Percentiles rank a stretch among this genome's conserved stretches.
These are phyloP conservation scores for Alisma plantagoaquatica DNA, from an alignment of 106 monocot genomes.

Conservation along the genomic window DNA sequence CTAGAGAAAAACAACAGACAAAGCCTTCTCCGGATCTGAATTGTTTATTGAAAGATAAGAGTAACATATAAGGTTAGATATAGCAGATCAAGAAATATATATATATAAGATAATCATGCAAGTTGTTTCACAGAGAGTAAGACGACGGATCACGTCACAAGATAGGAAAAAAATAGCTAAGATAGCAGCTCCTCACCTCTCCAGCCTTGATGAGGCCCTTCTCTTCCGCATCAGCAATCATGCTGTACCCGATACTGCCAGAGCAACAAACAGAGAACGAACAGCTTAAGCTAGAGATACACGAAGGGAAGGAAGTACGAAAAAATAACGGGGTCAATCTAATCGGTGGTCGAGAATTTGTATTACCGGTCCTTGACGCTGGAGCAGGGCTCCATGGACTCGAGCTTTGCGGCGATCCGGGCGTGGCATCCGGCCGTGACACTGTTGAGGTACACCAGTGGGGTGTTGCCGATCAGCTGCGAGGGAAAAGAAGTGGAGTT, in stretches of 20 bases:
- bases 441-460: constrained; percentile 69
- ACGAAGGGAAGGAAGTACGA: too few species aligned
- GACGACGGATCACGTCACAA: too few species aligned
- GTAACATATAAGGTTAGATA: too few species aligned
- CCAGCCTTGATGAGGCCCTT: constrained; percentile 63
- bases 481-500: not conserved
- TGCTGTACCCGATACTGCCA: constrained; percentile 82
- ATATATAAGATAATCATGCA: too few species aligned
- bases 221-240: constrained; percentile 83
- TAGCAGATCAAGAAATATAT: too few species aligned
- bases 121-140: too few species aligned
- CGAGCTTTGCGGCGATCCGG: constrained; percentile 64
- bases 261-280: not conserved
- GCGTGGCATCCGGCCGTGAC: constrained; percentile 36
- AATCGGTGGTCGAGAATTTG: too few species aligned
- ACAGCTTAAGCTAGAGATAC: not conserved
- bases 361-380: constrained; percentile 70
- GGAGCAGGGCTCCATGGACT: constrained; percentile 77
- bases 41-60: too few species aligned
- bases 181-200: constrained; percentile 27
- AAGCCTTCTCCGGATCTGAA: too few species aligned
- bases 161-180: too few species aligned
- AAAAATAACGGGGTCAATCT: not conserved
- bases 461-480: constrained; percentile 75
- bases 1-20: too few species aligned